Base-by-base conservation (phyloP, 139 green algal genomes). In the Spirogloea muscicola region DNA sequence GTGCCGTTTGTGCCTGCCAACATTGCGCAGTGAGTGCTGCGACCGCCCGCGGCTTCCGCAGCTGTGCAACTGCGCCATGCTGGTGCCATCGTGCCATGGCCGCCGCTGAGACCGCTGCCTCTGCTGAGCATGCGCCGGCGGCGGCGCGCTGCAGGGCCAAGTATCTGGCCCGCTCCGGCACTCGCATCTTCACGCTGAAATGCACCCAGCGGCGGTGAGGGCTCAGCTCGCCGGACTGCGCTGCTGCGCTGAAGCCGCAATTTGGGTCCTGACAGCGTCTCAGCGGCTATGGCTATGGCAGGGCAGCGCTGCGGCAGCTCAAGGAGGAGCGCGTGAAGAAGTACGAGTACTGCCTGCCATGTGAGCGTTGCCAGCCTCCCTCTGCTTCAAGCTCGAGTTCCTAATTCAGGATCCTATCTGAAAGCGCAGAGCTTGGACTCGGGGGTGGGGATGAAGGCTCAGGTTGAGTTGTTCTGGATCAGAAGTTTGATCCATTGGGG, bases 341-440 rank as follows among this genome's bases (percentile, higher is more conserved):
- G 74, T 82, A 69, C 2, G 65, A 77, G 46, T 82, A 82, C 52
- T 82, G 67, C 67, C 34, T 78, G 25, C 74, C 65, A 21, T 79
- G 61, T 79, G 48, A 63, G 62, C 59, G 21, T 38, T 31, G 9
- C 58, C 27, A n/a, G 31, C 16, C 58, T 33, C n/a, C 58, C 27
- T 48, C 31, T 27, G 16, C 60, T 7, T 49, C 61, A 69, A 31
- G 9, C 39, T 55, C 37, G 18, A 52, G 7, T 16, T n/a, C 39
- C 9, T 55, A 9, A 36, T n/a, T 69, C 36, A 33, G 38, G n/a
- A 16, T 1, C 36, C 61, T 25, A 65, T n/a, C n/a, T n/a, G n/a
- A n/a, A n/a, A n/a, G n/a, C n/a, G n/a, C n/a, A n/a, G n/a, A n/a
- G n/a, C n/a, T n/a, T n/a, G n/a, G n/a, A n/a, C n/a, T n/a, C n/a